phyloP scores from a whole-genome alignment of 2,329 filamentous ascomycete species.

The Blastomyces gilchristii region DNA sequence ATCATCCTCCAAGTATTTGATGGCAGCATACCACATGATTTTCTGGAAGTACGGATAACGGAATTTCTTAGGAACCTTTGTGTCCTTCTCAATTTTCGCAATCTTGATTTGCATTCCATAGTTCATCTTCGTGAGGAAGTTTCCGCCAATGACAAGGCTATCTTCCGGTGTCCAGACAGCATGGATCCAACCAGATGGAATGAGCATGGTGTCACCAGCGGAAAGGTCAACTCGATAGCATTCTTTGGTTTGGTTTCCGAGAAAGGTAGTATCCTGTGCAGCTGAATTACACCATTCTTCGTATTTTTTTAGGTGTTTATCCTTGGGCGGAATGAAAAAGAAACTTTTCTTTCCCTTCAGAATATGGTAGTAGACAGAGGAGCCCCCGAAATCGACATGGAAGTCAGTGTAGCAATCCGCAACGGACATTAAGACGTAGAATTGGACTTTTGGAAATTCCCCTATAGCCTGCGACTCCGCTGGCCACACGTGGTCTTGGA shows the following conservation, averaged over 20 bases:
- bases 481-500: slow-evolving; percentile 45
- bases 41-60: slow-evolving; percentile 60
- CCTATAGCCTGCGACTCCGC: slow-evolving; percentile 43
- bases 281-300: slow-evolving; percentile 61
- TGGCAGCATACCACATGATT: slow-evolving; percentile 57
- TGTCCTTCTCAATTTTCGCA: slow-evolving; percentile 56
- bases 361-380: slow-evolving; percentile 61
- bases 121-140: slow-evolving; percentile 56
- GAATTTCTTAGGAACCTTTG: slow-evolving; percentile 55
- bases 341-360: slow-evolving; percentile 59
- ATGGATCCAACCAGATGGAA: slow-evolving; percentile 62
- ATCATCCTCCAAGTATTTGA: slow-evolving; percentile 54
- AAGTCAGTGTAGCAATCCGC: slow-evolving; percentile 63
- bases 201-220: slow-evolving; percentile 59
- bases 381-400: slow-evolving; percentile 61
- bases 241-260: slow-evolving; percentile 54
- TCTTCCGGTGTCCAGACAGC: slow-evolving; percentile 61
- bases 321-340: slow-evolving; percentile 60
- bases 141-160: slow-evolving; percentile 60
- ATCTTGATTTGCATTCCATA: slow-evolving; percentile 58
- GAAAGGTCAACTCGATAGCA: slow-evolving; percentile 57
- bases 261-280: slow-evolving; percentile 55
- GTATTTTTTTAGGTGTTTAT: slow-evolving; percentile 58
- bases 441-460: slow-evolving; percentile 54
- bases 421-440: slow-evolving; percentile 61